Base-by-base conservation (phyloP, 345 rosid species). In the Citrus reticulata region DNA sequence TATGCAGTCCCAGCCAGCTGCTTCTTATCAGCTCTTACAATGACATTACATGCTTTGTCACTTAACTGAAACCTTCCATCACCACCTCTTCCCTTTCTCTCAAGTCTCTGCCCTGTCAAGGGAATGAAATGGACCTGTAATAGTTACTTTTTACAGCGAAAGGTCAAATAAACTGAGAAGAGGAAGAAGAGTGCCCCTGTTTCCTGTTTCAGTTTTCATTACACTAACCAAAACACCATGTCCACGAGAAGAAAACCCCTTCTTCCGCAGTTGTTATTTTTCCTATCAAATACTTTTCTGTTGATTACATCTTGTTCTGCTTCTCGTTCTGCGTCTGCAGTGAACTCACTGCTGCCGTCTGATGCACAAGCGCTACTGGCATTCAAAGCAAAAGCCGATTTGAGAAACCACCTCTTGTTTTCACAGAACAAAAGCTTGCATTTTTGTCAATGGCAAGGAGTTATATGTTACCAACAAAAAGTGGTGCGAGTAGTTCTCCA, bases 401-500 rank as follows among this genome's bases (percentile, higher is more conserved):
- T 85, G 49, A 81, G 83, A 78, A 75, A 78, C 78, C 79, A 58
- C 46, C 88, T 93, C 16, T 74, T 64, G 1, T 90, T 77, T 82
- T 79, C 86, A 8, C 76, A 55, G 16, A 86, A 85, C 78, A 77
- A 74, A 24, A 83, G 85, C 79, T 72, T 78, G 54, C 70, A 19
- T 11, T 86, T 85, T 76, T 95, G 99, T 77, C 82, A 84, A 27
- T 95, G 98, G 99, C 85, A 67, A 79, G 97, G 98, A 29, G 95
- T 93, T 5, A 82, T 79, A 5, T 95, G 99, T 79, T 79, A 66
- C 59, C 80, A 82, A 10, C 81, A 74, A 57, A 87, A 88, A 74
- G 91, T 89, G 27, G 91, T 84, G 55, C 94, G 94, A 51, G 85
- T 93, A 30, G 87, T 92, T 71, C 70, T 92, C 46, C 92, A 89